phyloP scores from a whole-genome alignment of 1,284 basidiomycete species.

The Meira nashicola region DNA sequence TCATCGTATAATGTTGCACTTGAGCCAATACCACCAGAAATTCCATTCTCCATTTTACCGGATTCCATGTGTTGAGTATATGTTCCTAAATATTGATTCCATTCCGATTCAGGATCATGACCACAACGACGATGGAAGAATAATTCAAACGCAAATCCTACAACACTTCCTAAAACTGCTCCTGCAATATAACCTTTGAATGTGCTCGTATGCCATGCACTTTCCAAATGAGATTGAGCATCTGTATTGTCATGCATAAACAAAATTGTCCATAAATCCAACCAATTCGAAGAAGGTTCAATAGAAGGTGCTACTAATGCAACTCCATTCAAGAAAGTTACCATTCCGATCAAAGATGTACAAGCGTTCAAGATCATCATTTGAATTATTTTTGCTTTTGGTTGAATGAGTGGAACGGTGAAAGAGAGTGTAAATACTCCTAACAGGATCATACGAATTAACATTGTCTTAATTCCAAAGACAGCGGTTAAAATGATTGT shows the following conservation, averaged over 20 bases:
- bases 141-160: conserved; percentile 36
- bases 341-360: conserved; percentile 37
- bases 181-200: conserved; percentile 48
- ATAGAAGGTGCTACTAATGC: conserved; percentile 33
- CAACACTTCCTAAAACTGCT: conserved; percentile 24
- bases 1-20: not conserved
- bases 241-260: conserved; percentile 24
- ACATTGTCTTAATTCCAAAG: conserved; percentile 41
- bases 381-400: conserved; percentile 22
- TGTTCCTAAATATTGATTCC: conserved; percentile 43
- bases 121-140: conserved; percentile 33
- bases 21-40: too few species aligned
- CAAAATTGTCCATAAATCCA: conserved; percentile 39
- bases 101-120: conserved; percentile 35
- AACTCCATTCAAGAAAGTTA: conserved; percentile 37
- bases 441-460: conserved; percentile 34
- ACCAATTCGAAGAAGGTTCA: conserved; percentile 29
- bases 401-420: conserved; percentile 30
- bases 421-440: conserved; percentile 27
- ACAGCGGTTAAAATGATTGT: conserved; percentile 38
- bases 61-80: conserved; percentile 31
- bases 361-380: conserved; percentile 35
- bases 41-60: not conserved
- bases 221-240: conserved; percentile 18
- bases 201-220: conserved; percentile 32